Conservation (phyloP, 2,329 filamentous ascomycete species). For the Calycina marina region DNA sequence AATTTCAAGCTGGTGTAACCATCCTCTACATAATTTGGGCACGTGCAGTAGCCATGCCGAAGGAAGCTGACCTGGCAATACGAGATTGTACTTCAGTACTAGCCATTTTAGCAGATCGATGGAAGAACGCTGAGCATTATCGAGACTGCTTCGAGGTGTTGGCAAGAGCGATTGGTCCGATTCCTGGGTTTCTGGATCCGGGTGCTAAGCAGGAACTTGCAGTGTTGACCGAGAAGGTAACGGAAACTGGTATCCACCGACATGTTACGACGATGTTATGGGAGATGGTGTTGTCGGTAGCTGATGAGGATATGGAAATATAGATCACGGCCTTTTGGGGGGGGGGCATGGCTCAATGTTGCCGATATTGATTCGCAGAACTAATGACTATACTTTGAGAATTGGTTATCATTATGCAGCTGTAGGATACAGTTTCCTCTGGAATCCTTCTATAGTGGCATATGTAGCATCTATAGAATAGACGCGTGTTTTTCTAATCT, state of each 20-base stretch:
- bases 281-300: slow-evolving; percentile 4
- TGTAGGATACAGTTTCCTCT: no score
- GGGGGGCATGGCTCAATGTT: no score
- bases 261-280: slow-evolving; percentile 7
- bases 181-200: slow-evolving; percentile 1
- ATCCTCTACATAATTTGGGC: slow-evolving; percentile 22
- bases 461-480: no score
- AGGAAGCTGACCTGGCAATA: slow-evolving; percentile 15
- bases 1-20: slow-evolving; percentile 15
- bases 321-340: no score
- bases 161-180: slow-evolving; percentile 4
- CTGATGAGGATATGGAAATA: slow-evolving; percentile 5
- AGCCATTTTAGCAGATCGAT: slow-evolving; percentile 16
- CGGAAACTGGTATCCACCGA: slow-evolving; percentile 4
- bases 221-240: slow-evolving; percentile 5
- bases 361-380: no score
- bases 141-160: slow-evolving; percentile 11
- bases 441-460: no score
- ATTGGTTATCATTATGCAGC: no score
- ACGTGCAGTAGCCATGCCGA: slow-evolving; percentile 10
- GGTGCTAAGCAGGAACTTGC: slow-evolving; percentile 4
- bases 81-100: slow-evolving; percentile 18
- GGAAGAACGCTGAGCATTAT: slow-evolving; percentile 11
- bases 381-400: no score
- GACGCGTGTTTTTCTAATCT: no score